Evolutionary conservation across 805 yeast species (phyloP).

Genomic region (Teunomyces gatunensis): DNA sequence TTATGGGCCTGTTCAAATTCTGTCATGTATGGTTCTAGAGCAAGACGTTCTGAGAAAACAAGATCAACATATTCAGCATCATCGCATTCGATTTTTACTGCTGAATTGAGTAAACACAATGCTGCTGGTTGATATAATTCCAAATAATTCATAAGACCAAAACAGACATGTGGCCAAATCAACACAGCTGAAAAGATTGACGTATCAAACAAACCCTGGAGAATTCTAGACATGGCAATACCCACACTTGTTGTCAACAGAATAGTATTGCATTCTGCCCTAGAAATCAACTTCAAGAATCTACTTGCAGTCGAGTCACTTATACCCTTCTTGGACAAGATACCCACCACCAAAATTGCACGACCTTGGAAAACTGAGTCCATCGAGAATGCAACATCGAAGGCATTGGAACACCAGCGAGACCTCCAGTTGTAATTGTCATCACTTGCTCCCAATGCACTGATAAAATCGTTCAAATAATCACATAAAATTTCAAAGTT

Average conservation of each 20-base stretch:
- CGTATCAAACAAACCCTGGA: constrained; percentile 45
- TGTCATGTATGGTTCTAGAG: constrained; percentile 41
- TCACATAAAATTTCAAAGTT: constrained; percentile 60
- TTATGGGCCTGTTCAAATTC: constrained; percentile 43
- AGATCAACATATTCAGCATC: constrained; percentile 25
- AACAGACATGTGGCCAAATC: constrained; percentile 46
- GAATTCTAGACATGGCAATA: constrained; percentile 47
- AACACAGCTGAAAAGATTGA: constrained; percentile 48
- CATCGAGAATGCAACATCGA: constrained; percentile 58
- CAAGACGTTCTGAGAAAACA: constrained; percentile 29
- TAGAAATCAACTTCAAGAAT: constrained; percentile 24
- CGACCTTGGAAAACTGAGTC: constrained; percentile 63
- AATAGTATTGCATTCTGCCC: constrained; percentile 17
- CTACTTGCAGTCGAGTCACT: constrained; percentile 49
- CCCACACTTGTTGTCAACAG: constrained; percentile 38
- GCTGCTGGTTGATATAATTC: constrained; percentile 33
- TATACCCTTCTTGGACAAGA: constrained; percentile 60
- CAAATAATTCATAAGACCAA: constrained; percentile 27
- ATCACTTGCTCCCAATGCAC: constrained; percentile 43
- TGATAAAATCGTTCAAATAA: constrained; percentile 51
- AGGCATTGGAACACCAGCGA: constrained; percentile 62
- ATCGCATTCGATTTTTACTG: constrained; percentile 21
- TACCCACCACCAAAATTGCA: constrained; percentile 68
- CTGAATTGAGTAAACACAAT: constrained; percentile 26
- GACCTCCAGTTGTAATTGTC: constrained; percentile 56